These are phyloP conservation scores for Malus sylvestris DNA, from an alignment of 306 rosid species.

Conservation along the genomic window DNA sequence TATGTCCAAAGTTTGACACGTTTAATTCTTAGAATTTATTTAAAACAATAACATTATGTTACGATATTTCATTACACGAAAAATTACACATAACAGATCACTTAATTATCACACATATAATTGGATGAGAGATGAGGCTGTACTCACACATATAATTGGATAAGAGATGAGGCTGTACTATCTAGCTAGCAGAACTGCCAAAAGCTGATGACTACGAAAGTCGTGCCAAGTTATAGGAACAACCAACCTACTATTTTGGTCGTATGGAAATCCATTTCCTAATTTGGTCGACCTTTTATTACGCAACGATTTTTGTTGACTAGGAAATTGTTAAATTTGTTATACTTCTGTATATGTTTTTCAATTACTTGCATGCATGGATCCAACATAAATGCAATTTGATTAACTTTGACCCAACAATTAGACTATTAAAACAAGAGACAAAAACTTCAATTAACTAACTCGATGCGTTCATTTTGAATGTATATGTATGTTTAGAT, in stretches of 20 bases:
- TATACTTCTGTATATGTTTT: too few species aligned
- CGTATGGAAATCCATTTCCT: neutral
- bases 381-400: neutral
- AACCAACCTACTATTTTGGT: neutral
- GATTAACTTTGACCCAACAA: too few species aligned
- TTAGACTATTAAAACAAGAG: neutral
- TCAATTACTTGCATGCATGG: too few species aligned
- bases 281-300: neutral
- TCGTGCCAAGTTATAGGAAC: neutral
- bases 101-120: too few species aligned
- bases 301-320: neutral
- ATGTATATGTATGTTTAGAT: too few species aligned
- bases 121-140: neutral
- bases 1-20: neutral
- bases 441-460: too few species aligned
- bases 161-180: neutral
- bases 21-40: too few species aligned
- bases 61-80: too few species aligned
- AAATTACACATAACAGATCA: too few species aligned
- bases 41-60: too few species aligned
- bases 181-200: neutral
- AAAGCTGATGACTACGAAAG: neutral
- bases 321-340: neutral
- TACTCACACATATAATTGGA: too few species aligned
- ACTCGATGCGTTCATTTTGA: too few species aligned